Conservation (phyloP, 176 grass and related monocot species). For the Hyparrhenia diplandra region DNA sequence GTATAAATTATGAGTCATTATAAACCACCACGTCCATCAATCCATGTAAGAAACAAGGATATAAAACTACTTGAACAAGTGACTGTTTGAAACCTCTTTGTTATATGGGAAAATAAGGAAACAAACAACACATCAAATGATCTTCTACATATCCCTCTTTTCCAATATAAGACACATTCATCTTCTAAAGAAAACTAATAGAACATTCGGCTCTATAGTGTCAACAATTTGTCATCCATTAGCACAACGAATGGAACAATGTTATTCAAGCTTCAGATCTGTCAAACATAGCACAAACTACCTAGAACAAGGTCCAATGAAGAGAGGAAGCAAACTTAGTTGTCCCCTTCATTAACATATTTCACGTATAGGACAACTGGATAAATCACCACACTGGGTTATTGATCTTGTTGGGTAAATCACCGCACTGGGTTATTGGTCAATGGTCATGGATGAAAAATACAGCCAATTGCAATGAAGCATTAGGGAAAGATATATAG, state of each 20-base stretch:
- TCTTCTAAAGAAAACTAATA: not conserved
- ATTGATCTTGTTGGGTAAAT: not conserved
- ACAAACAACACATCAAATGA: constrained; percentile 2
- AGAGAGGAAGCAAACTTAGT: not conserved
- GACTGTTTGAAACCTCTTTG: not conserved
- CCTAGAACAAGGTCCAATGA: not conserved
- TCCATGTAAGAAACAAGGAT: not conserved
- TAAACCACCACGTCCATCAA: not conserved
- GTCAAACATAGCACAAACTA: not conserved
- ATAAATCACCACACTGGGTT: not conserved
- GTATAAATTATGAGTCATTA: not conserved
- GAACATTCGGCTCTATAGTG: not conserved
- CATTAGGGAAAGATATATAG: not conserved
- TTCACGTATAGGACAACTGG: not conserved
- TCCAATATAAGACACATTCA: no score
- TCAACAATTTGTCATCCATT: not conserved
- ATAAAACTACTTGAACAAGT: not conserved
- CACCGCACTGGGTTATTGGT: no score
- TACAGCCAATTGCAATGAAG: not conserved
- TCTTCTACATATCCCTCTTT: not conserved
- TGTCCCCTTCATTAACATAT: not conserved
- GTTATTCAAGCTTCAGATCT: not conserved
- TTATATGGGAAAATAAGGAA: not conserved
- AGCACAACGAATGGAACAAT: not conserved
- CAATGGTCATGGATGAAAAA: not conserved